A percentile compares a stretch with the other conserved stretches of the same genome.
These are phyloP conservation scores for Apiospora rasikravindrae DNA, from an alignment of 2,329 filamentous ascomycete species.

Conservation along the genomic window DNA sequence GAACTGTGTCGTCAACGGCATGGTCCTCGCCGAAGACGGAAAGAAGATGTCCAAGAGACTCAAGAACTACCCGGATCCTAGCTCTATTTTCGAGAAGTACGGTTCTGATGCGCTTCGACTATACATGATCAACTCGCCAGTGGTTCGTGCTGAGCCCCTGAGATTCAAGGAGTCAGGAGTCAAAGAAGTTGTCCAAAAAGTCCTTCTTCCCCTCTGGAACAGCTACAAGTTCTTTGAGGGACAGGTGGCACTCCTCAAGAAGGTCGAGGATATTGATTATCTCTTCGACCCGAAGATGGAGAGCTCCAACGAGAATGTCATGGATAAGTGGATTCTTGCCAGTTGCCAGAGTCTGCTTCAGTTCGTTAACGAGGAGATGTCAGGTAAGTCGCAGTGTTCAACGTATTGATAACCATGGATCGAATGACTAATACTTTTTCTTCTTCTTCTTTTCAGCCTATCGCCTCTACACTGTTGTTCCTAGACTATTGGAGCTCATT, in stretches of 20 bases:
- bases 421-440: not conserved
- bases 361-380: conserved; percentile 94
- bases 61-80: conserved; percentile 94
- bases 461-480: conserved; percentile 89
- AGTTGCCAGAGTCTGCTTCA: conserved; percentile 89
- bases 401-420: not conserved
- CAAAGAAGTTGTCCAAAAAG: conserved; percentile 92
- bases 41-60: conserved; percentile 99
- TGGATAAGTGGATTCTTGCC: conserved; percentile 95
- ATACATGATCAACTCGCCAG: conserved; percentile 97
- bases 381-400: conserved; percentile 53
- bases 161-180: conserved; percentile 92
- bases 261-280: conserved; percentile 78
- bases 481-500: conserved; percentile 79
- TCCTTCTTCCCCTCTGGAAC: conserved; percentile 91
- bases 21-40: conserved; percentile 90
- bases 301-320: conserved; percentile 83
- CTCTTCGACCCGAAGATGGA: conserved; percentile 78
- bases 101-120: conserved; percentile 90
- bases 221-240: conserved; percentile 96
- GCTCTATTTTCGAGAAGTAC: conserved; percentile 82
- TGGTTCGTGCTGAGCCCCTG: conserved; percentile 88
- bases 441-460: conserved; percentile 54
- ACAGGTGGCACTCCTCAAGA: conserved; percentile 85
- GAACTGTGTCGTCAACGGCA: conserved; percentile 96